phyloP scores from a whole-genome alignment of 2,329 filamentous ascomycete species.

The Ilyonectria sp. region DNA sequence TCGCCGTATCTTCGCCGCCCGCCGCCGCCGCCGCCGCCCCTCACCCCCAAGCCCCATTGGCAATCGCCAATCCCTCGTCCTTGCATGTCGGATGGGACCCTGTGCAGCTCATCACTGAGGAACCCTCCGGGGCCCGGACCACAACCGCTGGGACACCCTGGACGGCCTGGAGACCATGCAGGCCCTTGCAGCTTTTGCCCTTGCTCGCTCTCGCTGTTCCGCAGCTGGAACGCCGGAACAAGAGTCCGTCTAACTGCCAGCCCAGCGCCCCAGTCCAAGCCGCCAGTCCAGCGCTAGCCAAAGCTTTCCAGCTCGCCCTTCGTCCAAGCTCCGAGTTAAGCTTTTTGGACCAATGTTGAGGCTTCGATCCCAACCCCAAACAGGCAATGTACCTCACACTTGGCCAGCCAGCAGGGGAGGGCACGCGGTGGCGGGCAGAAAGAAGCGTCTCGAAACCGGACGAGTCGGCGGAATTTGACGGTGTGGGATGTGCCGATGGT shows the following conservation, averaged over 20 bases:
- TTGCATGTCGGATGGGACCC: slow-evolving; percentile 16
- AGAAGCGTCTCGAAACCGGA: background rate
- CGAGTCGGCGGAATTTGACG: background rate
- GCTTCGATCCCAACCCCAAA: slow-evolving; percentile 14
- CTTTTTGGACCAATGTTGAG: slow-evolving; percentile 17
- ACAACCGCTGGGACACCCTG: background rate
- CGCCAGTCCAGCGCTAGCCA: slow-evolving; percentile 23
- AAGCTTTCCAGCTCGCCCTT: slow-evolving; percentile 21
- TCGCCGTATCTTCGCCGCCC: slow-evolving; percentile 2
- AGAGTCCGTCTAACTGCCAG: background rate
- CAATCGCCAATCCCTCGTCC: background rate
- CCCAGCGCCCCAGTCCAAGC: slow-evolving; percentile 11
- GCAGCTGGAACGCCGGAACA: slow-evolving; percentile 17
- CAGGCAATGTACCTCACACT: slow-evolving; percentile 10
- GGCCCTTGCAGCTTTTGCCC: background rate
- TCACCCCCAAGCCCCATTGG: background rate
- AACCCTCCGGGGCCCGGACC: slow-evolving; percentile 20
- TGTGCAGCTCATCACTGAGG: background rate
- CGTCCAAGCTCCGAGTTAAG: slow-evolving; percentile 24
- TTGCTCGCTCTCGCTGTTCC: slow-evolving; percentile 17
- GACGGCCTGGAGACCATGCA: background rate
- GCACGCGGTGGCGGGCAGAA: background rate
- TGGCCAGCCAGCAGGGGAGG: background rate
- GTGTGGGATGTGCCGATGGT: background rate
- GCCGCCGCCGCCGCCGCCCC: background rate